Evolutionary conservation across 768 basidiomycete species (phyloP).

Genomic region (Boletus insuetus): DNA sequence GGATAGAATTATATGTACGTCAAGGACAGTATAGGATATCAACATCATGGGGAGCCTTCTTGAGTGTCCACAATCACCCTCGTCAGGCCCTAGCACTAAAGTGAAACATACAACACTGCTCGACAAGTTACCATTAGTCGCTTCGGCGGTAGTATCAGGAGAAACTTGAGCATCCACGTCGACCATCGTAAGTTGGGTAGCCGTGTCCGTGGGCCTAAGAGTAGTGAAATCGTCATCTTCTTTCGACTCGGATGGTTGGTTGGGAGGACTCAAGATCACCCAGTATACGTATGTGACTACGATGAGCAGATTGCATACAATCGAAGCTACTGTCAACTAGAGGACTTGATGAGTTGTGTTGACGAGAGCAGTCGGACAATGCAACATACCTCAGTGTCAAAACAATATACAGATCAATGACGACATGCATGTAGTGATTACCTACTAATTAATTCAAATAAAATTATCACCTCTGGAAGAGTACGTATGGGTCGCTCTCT

Average conservation of each 20-base stretch:
- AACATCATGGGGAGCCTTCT: not conserved
- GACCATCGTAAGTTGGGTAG: not conserved
- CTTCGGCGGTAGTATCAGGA: not conserved
- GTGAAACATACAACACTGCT: no score
- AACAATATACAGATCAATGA: no score
- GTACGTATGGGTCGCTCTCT: no score
- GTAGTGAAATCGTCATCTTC: not conserved
- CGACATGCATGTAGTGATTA: no score
- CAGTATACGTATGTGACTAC: not conserved
- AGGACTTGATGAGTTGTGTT: not conserved
- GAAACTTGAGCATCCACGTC: not conserved
- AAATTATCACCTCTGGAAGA: no score
- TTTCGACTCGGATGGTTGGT: not conserved
- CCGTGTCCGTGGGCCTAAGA: not conserved
- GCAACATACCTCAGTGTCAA: no score
- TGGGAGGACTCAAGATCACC: not conserved
- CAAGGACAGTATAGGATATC: no score
- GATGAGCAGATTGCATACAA: not conserved
- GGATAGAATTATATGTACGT: no score
- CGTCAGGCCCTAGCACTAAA: not conserved
- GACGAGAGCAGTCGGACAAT: not conserved
- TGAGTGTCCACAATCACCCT: not conserved
- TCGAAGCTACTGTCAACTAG: not conserved
- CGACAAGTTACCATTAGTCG: not conserved
- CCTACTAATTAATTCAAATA: no score